phyloP scores from a whole-genome alignment of 805 yeast species.

The Scheffersomyces ergatensis region DNA sequence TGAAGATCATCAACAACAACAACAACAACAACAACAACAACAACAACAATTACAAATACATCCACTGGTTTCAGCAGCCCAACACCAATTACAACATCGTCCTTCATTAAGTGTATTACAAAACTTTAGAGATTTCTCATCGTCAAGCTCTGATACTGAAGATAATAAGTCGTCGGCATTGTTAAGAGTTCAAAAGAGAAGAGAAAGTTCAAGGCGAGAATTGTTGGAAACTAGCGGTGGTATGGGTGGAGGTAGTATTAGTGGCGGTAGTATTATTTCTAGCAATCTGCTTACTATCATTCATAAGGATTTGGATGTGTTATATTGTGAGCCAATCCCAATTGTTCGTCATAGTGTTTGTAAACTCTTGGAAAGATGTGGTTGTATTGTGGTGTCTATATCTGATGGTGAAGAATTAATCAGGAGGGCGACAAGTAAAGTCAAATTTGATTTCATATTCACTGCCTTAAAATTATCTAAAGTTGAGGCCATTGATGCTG shows the following conservation, averaged over 20 bases:
- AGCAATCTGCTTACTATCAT: conserved; percentile 2
- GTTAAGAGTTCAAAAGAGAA: conserved; percentile 49
- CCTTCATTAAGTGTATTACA: conserved; percentile 6
- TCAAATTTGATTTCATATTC: conserved; percentile 79
- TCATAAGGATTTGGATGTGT: conserved; percentile 53
- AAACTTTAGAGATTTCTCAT: conserved; percentile 29
- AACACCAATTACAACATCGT: background rate
- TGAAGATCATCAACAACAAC: conserved; percentile 13
- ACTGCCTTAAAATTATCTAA: conserved; percentile 70
- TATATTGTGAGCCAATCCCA: conserved; percentile 86
- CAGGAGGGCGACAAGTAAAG: conserved; percentile 76
- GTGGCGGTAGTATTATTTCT: conserved; percentile 5
- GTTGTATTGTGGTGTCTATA: conserved; percentile 78
- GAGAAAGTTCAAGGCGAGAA: conserved; percentile 47
- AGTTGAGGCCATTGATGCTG: conserved; percentile 71
- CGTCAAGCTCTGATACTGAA: conserved; percentile 67
- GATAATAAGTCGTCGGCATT: conserved; percentile 51
- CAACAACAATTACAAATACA: background rate
- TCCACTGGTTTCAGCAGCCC: conserved; percentile 14
- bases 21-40: background rate
- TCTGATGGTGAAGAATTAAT: conserved; percentile 80
- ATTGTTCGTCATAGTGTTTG: conserved; percentile 69
- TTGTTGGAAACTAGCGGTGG: background rate
- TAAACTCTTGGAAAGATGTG: conserved; percentile 60
- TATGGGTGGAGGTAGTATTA: conserved; percentile 1